Conservation (phyloP, 495 filamentous ascomycete species). For the Daldinia concentrica region DNA sequence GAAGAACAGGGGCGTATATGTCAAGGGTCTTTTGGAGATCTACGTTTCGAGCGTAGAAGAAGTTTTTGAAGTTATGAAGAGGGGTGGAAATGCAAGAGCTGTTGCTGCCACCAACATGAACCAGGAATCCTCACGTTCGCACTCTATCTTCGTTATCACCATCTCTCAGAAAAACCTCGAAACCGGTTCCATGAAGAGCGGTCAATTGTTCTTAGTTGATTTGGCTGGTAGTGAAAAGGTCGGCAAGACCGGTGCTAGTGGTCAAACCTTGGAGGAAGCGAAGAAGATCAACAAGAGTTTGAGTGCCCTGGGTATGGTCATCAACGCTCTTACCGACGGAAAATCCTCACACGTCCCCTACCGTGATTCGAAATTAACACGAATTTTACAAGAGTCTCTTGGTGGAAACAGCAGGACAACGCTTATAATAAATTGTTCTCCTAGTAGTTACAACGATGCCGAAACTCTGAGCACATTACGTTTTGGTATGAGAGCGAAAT, state of each 20-base stretch:
- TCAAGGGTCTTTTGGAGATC: conserved; percentile 93
- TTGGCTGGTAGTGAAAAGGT: conserved; percentile 98
- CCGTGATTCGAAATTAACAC: conserved; percentile 96
- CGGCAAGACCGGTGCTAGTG: conserved; percentile 96
- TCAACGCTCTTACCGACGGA: conserved; percentile 95
- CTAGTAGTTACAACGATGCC: conserved; percentile 96
- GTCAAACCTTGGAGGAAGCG: conserved; percentile 96
- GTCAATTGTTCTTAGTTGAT: conserved; percentile 96
- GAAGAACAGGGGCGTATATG: conserved; percentile 94
- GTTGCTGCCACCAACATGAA: conserved; percentile 99
- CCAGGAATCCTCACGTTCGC: conserved; percentile 96
- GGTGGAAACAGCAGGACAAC: conserved; percentile 98
- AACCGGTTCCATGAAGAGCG: conserved; percentile 94
- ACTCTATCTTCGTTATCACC: conserved; percentile 98
- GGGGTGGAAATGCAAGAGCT: conserved; percentile 85
- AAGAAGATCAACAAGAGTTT: conserved; percentile 99
- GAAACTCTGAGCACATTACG: conserved; percentile 93
- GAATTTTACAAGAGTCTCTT: conserved; percentile 94
- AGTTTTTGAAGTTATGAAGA: conserved; percentile 96
- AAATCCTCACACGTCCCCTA: conserved; percentile 98
- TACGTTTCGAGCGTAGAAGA: conserved; percentile 96
- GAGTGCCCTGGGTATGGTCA: conserved; percentile 97
- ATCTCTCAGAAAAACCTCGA: conserved; percentile 98
- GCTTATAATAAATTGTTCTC: conserved; percentile 97
- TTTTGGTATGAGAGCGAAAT: conserved; percentile 96